Base-by-base conservation (phyloP, 805 yeast species). In the Wickerhamomyces chambardii region DNA sequence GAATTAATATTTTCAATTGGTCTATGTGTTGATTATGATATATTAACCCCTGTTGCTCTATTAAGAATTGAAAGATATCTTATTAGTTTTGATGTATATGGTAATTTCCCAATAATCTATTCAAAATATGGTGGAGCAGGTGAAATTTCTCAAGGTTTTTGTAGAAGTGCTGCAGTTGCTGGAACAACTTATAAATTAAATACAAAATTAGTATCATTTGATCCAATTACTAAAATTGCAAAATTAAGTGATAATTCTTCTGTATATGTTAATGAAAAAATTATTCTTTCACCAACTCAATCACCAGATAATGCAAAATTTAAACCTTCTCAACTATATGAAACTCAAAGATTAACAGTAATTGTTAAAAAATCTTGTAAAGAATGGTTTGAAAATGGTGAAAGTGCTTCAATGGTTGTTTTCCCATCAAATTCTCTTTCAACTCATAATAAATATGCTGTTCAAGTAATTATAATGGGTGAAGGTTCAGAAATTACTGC, bases 131-230 rank as follows among this genome's bases (percentile, higher is more conserved):
- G 97, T 38, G 94, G 95, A 3, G 89, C 95, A 0, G 96, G 97
- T 35, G 98, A 90, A 59, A 65, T 90, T 19, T 79, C 95, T 14
- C 98, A 90, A 62, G 98, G 97, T 2, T 90, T 92, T 58, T 90
- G 97, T 61, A 72, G 98, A 48, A 83, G 95, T 38, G 97, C 97
- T 4, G 98, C 98, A 12, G 97, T 90, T 42, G 97, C 92, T 15
- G 97, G 97, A 36, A 82, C 97, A 36, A 85, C 94, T 25, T 90
- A 92, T 61, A 86, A 87, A 56, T 66, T 90, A 37, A 77, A 80
- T 51, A 80, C 92, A 14, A 62, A 68, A 28, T 58, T 90, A 35
- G 61, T 61, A 5, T 73, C 75, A 27, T 86, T 65, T 59, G 90
- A 90, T 54, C 75, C 80, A 26, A 61, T 56, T 19, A 62, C 74